Percentiles rank a stretch among this genome's conserved stretches.
Evolutionary conservation across 2,329 filamentous ascomycete species (phyloP).

Genomic region (Periconia sp.): DNA sequence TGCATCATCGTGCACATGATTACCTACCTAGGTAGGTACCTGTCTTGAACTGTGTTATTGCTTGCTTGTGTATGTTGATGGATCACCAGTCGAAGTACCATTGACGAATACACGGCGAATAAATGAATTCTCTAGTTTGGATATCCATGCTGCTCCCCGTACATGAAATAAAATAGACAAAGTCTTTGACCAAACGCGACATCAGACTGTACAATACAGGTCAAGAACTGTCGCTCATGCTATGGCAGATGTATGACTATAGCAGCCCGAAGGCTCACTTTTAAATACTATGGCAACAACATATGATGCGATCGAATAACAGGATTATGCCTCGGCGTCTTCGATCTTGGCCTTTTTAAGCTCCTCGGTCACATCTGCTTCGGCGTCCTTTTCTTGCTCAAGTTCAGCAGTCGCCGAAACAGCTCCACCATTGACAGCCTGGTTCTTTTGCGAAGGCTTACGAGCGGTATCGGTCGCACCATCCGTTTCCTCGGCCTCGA

Average conservation of each 20-base stretch:
- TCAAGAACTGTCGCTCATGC: constrained; percentile 11
- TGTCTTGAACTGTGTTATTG: too few species aligned
- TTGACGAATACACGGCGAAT: too few species aligned
- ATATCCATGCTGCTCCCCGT: too few species aligned
- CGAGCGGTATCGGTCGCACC: constrained; percentile 56
- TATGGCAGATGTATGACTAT: constrained; percentile 9
- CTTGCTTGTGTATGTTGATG: too few species aligned
- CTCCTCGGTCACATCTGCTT: constrained; percentile 60
- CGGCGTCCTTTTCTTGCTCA: constrained; percentile 61
- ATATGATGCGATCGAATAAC: not conserved
- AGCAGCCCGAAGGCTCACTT: constrained; percentile 1
- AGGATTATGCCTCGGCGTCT: constrained; percentile 45
- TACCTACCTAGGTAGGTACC: too few species aligned
- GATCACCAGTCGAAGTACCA: too few species aligned
- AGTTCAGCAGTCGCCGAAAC: constrained; percentile 57
- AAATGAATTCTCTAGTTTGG: too few species aligned
- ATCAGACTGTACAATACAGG: not conserved
- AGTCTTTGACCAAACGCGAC: not conserved
- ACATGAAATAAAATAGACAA: not conserved
- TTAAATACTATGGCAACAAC: constrained; percentile 2
- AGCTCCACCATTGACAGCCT: constrained; percentile 53
- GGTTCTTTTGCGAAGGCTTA: constrained; percentile 56
- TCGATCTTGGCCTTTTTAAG: constrained; percentile 63
- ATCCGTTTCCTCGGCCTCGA: constrained; percentile 71
- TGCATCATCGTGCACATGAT: too few species aligned